Percentiles rank a stretch among this genome's conserved stretches.
Conservation (phyloP, 495 filamentous ascomycete species). For the Hypoxylon perforatum region DNA sequence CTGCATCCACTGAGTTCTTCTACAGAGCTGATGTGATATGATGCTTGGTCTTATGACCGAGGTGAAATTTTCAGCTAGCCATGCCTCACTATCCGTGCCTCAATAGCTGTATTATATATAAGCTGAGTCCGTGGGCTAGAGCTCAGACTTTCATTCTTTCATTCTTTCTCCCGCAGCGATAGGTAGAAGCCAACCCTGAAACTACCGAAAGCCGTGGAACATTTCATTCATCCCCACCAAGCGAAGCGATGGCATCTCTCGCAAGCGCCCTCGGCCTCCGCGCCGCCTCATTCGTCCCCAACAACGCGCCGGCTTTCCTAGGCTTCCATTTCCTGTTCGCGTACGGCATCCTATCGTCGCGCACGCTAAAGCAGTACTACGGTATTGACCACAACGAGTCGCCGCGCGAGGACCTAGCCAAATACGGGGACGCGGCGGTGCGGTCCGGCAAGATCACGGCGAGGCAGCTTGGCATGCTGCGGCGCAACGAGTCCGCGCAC, state of each 20-base stretch:
- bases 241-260: conserved; percentile 22
- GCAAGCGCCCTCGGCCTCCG: conserved; percentile 28
- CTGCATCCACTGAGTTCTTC: too few species aligned
- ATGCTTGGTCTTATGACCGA: too few species aligned
- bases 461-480: conserved; percentile 55
- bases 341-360: conserved; percentile 56
- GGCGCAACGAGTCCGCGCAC: conserved; percentile 60
- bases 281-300: conserved; percentile 29
- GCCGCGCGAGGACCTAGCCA: conserved; percentile 58
- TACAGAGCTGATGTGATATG: too few species aligned
- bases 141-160: too few species aligned
- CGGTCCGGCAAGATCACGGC: conserved; percentile 61
- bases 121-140: too few species aligned
- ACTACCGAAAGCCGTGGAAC: neutral
- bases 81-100: too few species aligned
- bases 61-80: too few species aligned
- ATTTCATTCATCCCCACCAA: neutral
- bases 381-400: conserved; percentile 62
- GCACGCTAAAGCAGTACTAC: conserved; percentile 53
- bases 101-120: too few species aligned
- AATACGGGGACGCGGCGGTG: conserved; percentile 60
- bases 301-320: conserved; percentile 54
- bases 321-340: conserved; percentile 61
- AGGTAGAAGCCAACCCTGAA: neutral
- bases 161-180: too few species aligned